Evolutionary conservation across 106 monocot genomes (phyloP), one percentile per base, ranked within the genome.

Genomic region (Allium fistulosum): DNA sequence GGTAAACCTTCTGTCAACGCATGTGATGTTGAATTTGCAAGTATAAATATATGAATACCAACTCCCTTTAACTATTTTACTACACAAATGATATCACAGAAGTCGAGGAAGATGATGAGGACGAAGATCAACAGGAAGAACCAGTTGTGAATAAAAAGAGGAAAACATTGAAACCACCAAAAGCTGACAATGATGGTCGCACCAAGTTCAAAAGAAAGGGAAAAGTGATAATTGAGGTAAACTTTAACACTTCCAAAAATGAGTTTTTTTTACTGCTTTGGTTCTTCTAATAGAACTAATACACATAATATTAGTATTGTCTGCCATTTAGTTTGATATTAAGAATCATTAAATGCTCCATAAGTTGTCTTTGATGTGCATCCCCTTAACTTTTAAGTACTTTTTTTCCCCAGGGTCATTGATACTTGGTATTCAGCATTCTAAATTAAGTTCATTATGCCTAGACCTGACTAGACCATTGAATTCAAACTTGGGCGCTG

Each of bases 221-320:
- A 60, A 78, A 67, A 53, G 79, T 87, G 12, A 49, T 75, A 14
- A 61, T 87, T 59, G 80, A 87, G 87, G 83, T 83, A 76, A 65
- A 56, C 3, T 65, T 65, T 9, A 51, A 8, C 4, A 17, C 11
- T 67, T 67, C 14, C 27, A 67, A 13, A 6, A 26, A 51, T 65
- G 12, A 15, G 26, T 5, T 51, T 8, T 51, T 11, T 11, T 48
- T 22, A 22, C 17, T 67, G 12, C 17, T 8, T 12, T 26, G 1
- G 47, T 7, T 48, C 6, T 26, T 48, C 4, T 1, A 10, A 26
- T 4, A 22, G 1, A 22, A 22, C 22, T 17, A 9, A 2, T 26
- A 18, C 1, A 22, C 22, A 22, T 22, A 1, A 1, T 22, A 22
- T 22, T 22, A 22, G 22, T 22, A 22, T 22, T 22, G 22, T 22